Evolutionary conservation across 768 basidiomycete species (phyloP), one percentile per base, ranked within the genome.

Genomic region (Leucogyrophana mollusca): DNA sequence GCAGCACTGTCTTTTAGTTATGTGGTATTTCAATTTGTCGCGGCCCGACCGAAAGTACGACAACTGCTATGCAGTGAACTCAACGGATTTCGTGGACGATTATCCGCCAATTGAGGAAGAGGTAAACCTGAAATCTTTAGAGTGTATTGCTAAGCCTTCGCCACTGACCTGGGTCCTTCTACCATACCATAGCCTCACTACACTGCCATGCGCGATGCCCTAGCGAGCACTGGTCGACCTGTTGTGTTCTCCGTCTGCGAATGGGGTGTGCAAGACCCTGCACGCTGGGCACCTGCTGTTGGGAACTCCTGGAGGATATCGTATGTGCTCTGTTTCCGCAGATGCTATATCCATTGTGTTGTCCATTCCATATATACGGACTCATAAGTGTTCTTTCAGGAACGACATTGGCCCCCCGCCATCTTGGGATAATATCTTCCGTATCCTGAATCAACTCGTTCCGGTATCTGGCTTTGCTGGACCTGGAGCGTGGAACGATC

Each of bases 261-360:
- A 52, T 72, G 70, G 70, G 77, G 77, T 24, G 70, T 75, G 21
- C 76, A 76, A 62, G 74, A 78, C 51, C 76, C 76, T 41, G 77
- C 76, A n/a, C 64, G 74, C 34, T 76, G 77, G 46, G 71, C 65
- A 14, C 65, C 67, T 34, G 51, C 61, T 22, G 73, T 76, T 20
- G 73, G 74, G 22, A 78, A 79, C 49, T 76, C 73, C 52, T 78
- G 77, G 71, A 68, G 74, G 48, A 77, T 78, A 23, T 68, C 72
- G 73, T 76, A 56, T 47, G 66, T 55, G 32, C 23, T 10, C 21
- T 30, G 20, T 24, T 37, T 1, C 13, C 8, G n/a, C 13, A 18
- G 16, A n/a, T 13, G 8, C 32, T 32, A 14, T 32, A 22, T 8
- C 7, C 34, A 30, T 30, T 30, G 13, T 30, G 13, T 30, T 30